Conservation (phyloP, 2,329 filamentous ascomycete genomes). For the Apiospora rasikravindrae region DNA sequence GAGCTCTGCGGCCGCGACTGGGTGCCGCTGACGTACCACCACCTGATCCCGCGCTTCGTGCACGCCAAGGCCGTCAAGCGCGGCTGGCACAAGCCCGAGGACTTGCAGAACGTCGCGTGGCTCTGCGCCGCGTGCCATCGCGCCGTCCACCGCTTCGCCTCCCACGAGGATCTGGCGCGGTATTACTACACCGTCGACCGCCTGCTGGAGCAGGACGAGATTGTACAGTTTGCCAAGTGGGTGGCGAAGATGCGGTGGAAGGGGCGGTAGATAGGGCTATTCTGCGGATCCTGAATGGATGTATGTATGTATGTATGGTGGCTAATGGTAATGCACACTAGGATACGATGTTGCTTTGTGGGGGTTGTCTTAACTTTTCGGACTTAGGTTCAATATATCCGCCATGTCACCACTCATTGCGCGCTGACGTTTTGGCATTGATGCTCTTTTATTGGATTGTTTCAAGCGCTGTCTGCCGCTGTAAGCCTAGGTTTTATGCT, state of each 20-base stretch:
- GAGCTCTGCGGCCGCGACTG: constrained; percentile 79
- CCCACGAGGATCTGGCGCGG: constrained; percentile 78
- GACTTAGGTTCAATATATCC: neutral
- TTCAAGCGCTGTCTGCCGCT: neutral
- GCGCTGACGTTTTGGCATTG: neutral
- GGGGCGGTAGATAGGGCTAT: constrained; percentile 33
- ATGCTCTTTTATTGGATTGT: neutral
- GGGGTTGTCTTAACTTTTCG: too few species aligned
- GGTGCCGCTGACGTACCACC: constrained; percentile 82
- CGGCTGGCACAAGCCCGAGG: constrained; percentile 78
- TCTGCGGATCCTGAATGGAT: neutral
- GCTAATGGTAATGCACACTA: neutral
- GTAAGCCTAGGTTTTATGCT: neutral
- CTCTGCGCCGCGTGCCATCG: constrained; percentile 83
- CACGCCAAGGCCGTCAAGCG: constrained; percentile 78
- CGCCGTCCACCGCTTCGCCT: constrained; percentile 77
- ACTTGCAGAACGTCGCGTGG: constrained; percentile 83
- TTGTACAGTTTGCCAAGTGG: constrained; percentile 74
- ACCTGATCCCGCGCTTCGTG: constrained; percentile 79
- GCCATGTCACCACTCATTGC: neutral
- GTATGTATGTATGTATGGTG: too few species aligned
- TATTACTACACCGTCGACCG: constrained; percentile 75
- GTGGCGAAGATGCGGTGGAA: constrained; percentile 78
- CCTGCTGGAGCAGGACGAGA: constrained; percentile 72
- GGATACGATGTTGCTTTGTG: too few species aligned